Evolutionary conservation across 192 early-diverging fungal species (phyloP).

Genomic region (Cladochytrium replicatum): DNA sequence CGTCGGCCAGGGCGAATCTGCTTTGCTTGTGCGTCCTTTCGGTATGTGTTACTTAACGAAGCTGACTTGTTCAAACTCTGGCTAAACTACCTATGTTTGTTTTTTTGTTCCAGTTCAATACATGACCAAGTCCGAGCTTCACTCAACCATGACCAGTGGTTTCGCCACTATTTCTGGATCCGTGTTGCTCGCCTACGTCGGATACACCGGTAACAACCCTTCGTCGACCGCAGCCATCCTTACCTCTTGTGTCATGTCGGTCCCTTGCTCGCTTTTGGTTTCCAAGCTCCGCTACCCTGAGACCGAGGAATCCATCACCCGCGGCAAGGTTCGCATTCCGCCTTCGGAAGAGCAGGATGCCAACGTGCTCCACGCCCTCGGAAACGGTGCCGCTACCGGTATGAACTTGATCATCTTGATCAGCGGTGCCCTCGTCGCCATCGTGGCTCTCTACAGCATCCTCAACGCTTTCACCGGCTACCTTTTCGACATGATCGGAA

Average conservation of each 20-base stretch:
- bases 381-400: constrained; percentile 73
- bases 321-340: constrained; percentile 52
- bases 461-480: constrained; percentile 63
- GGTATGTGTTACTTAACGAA: no score
- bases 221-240: constrained; percentile 55
- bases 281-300: constrained; percentile 84
- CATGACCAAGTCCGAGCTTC: constrained; percentile 78
- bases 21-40: constrained; percentile 70
- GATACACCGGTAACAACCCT: constrained; percentile 51
- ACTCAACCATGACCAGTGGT: constrained; percentile 78
- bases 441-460: constrained; percentile 60
- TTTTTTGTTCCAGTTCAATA: no score
- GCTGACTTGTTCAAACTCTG: no score
- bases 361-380: constrained; percentile 71
- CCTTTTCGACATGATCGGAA: constrained; percentile 36
- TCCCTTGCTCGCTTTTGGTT: constrained; percentile 71
- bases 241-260: constrained; percentile 84
- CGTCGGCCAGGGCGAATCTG: constrained; percentile 73
- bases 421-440: constrained; percentile 59
- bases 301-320: constrained; percentile 67
- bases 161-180: constrained; percentile 88
- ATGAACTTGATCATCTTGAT: constrained; percentile 68
- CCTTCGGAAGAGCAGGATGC: constrained; percentile 49
- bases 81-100: no score
- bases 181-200: constrained; percentile 61